Percentiles rank a stretch among this genome's conserved stretches.
Conservation (phyloP, 345 rosid genomes). For the Camelina neglecta region DNA sequence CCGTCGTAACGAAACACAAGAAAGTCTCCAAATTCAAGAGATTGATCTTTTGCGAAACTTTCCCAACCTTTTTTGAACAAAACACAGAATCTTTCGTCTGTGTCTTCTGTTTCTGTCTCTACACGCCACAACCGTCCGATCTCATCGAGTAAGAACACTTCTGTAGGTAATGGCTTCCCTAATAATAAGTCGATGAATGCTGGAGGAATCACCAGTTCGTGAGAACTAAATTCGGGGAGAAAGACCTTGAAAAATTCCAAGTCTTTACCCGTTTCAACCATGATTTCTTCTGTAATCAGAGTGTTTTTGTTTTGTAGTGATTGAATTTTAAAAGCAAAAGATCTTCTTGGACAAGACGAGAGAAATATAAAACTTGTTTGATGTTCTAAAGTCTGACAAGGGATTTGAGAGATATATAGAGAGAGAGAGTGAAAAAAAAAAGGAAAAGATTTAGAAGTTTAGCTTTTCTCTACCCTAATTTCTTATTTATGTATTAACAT, state of each 20-base stretch:
- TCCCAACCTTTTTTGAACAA: slow-evolving; percentile 36
- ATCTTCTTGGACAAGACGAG: background rate
- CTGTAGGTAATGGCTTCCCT: slow-evolving; percentile 25
- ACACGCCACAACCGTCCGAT: slow-evolving; percentile 31
- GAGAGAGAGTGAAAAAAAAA: background rate
- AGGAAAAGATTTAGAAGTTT: background rate
- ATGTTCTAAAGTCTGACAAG: slow-evolving; percentile 1
- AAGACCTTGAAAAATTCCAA: slow-evolving; percentile 41
- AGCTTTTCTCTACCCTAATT: background rate
- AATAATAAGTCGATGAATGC: slow-evolving; percentile 38
- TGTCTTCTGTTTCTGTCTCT: slow-evolving; percentile 32
- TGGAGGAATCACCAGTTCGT: slow-evolving; percentile 41
- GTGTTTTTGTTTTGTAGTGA: background rate
- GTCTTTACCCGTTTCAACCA: slow-evolving; percentile 35
- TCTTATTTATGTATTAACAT: background rate
- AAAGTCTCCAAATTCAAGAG: slow-evolving; percentile 43
- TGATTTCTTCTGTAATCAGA: background rate
- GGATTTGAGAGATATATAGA: background rate
- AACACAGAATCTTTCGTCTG: slow-evolving; percentile 22
- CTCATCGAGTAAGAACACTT: slow-evolving; percentile 36
- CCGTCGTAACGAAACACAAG: slow-evolving; percentile 34
- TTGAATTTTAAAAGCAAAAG: background rate
- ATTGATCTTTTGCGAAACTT: slow-evolving; percentile 15
- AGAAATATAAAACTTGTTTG: slow-evolving; percentile 2
- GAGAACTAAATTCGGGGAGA: slow-evolving; percentile 40